Conservation (phyloP, 208 protist genomes). For the Borovskyia barvae region DNA sequence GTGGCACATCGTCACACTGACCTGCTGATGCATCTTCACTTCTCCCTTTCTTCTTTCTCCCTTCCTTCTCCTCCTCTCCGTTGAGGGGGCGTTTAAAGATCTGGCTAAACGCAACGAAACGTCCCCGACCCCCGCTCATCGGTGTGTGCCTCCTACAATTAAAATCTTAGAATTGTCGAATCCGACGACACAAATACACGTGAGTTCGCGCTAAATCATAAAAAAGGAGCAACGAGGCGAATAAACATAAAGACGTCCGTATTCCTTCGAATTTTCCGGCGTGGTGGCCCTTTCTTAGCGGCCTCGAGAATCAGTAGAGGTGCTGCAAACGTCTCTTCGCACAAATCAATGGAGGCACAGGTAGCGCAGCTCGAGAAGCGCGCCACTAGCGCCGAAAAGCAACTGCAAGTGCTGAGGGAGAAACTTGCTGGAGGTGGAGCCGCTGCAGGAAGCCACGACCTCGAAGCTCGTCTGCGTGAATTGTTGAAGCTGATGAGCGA, state of each 20-base stretch:
- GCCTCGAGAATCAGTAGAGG: not conserved
- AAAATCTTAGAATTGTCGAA: no score
- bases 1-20: no score
- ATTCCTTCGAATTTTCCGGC: slow-evolving; percentile 11
- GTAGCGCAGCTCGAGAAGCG: slow-evolving; percentile 57
- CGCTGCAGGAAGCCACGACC: slow-evolving; percentile 1
- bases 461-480: slow-evolving; percentile 46
- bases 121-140: no score
- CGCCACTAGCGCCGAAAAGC: slow-evolving; percentile 39
- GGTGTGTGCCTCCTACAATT: no score
- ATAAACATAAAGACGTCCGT: slow-evolving; percentile 12
- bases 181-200: no score
- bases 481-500: slow-evolving; percentile 61
- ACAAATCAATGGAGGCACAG: slow-evolving; percentile 8
- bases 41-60: slow-evolving; percentile 6
- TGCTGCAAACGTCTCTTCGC: slow-evolving; percentile 1
- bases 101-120: no score
- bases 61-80: no score
- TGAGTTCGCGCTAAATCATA: no score
- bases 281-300: not conserved
- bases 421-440: slow-evolving; percentile 19
- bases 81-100: no score
- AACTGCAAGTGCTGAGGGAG: slow-evolving; percentile 40
- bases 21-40: not conserved
- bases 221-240: no score